Percentiles rank a stretch among this genome's conserved stretches.
Conservation (phyloP, 169 alveolate species). For the Cystoisospora suis region DNA sequence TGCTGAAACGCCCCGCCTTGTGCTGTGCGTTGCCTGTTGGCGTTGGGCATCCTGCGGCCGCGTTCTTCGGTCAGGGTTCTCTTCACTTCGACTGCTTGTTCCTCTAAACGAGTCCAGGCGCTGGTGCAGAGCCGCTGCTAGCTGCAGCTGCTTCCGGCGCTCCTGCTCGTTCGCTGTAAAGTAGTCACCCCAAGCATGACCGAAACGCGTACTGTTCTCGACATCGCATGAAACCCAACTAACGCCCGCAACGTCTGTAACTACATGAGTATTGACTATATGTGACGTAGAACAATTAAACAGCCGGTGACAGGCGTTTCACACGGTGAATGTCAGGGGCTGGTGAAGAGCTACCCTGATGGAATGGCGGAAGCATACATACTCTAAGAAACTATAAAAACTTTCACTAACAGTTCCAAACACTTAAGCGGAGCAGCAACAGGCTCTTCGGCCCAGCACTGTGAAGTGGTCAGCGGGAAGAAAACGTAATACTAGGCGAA, state of each 20-base stretch:
- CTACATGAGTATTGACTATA: not conserved
- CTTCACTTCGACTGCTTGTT: not conserved
- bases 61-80: not conserved
- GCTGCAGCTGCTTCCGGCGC: not conserved
- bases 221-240: not conserved
- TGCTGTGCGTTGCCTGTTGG: no score
- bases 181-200: not conserved
- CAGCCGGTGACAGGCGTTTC: not conserved
- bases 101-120: conserved; percentile 5
- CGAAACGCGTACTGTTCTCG: not conserved
- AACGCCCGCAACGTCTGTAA: not conserved
- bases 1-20: not conserved
- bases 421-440: no score
- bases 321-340: not conserved
- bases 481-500: no score
- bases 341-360: not conserved
- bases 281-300: no score
- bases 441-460: no score
- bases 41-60: conserved; percentile 16
- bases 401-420: no score
- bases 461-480: no score
- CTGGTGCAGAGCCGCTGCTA: conserved; percentile 16
- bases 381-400: no score
- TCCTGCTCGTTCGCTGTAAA: conserved; percentile 18
- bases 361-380: no score